Evolutionary conservation across 495 filamentous ascomycete genomes (phyloP).

Genomic region (Ramalina peruviana): DNA sequence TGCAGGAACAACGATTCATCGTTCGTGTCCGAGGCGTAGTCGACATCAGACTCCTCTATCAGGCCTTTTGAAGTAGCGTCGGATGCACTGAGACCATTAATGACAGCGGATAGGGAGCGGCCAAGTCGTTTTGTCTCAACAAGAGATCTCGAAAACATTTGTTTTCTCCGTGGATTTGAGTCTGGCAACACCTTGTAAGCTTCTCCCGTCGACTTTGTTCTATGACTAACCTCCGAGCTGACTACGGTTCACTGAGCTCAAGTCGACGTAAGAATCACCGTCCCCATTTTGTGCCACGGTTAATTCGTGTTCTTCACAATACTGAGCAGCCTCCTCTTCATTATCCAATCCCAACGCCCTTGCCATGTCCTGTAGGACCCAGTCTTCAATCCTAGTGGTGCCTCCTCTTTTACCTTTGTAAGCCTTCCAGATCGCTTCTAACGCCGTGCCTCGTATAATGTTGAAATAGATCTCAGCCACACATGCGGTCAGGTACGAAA

Average conservation of each 20-base stretch:
- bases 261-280: conserved; percentile 37
- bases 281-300: conserved; percentile 38
- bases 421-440: conserved; percentile 52
- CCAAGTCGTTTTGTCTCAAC: conserved; percentile 39
- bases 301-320: conserved; percentile 56
- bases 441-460: conserved; percentile 57
- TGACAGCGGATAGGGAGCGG: conserved; percentile 32
- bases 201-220: not conserved
- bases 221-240: conserved; percentile 15
- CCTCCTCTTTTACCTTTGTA: conserved; percentile 32
- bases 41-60: conserved; percentile 24
- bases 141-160: conserved; percentile 32
- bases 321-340: conserved; percentile 51
- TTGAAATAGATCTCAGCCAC: conserved; percentile 87
- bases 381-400: conserved; percentile 54
- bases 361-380: conserved; percentile 54
- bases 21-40: conserved; percentile 11
- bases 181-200: conserved; percentile 7
- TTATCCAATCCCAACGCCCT: conserved; percentile 59
- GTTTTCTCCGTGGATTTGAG: conserved; percentile 22
- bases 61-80: conserved; percentile 33
- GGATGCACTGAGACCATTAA: conserved; percentile 36
- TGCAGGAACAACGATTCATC: conserved; percentile 33
- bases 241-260: conserved; percentile 12
- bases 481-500: conserved; percentile 87